Base-by-base conservation (phyloP, 2,329 filamentous ascomycete genomes). In the Diaporthe australafricana region DNA sequence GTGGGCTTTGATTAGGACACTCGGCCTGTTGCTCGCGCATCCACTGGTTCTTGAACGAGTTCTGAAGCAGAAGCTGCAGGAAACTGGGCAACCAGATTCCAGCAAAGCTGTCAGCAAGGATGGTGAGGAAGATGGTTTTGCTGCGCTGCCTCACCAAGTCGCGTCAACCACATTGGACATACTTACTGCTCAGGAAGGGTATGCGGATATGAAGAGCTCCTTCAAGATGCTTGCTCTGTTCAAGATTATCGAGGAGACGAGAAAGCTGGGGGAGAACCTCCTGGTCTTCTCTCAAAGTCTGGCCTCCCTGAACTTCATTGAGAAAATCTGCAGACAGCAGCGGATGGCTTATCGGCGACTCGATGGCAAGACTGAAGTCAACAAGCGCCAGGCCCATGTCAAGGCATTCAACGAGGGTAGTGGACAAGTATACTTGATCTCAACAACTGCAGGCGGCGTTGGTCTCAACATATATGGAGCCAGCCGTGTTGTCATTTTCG, bases 401-500 rank as follows among this genome's bases (percentile, higher is more conserved):
- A 93, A 93, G 74, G 78, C 82, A 0, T 97, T 98, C 85, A 95
- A 96, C 75, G 78, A 79, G 0, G 84, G 83, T 0, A 74, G 81
- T 2, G 80, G 82, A 1, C 86, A 90, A 30, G 85, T 97, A 0
- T 94, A 94, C 78, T 84, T 98, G 2, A 94, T 98, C 70, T 97
- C 94, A 0, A 98, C 94, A 1, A 90, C 82, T 72, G 94, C 95
- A 11, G 95, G 95, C 27, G 94, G 94, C 0, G 84, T 95, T 1
- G 95, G 95, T 0, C 85, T 98, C 63, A 98, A 98, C 73, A 92
- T 98, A 16, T 89, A 90, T 50, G 91, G 92, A 1, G 95, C 95
- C 1, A 98, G 95, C 79, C 90, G 95, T 25, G 93, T 98, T 1
- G 88, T 98, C 25, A 92, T 98, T 25, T 93, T 97, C 70, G 95